phyloP scores from a whole-genome alignment of 2,329 filamentous ascomycete species.

The Aciculosporium take region DNA sequence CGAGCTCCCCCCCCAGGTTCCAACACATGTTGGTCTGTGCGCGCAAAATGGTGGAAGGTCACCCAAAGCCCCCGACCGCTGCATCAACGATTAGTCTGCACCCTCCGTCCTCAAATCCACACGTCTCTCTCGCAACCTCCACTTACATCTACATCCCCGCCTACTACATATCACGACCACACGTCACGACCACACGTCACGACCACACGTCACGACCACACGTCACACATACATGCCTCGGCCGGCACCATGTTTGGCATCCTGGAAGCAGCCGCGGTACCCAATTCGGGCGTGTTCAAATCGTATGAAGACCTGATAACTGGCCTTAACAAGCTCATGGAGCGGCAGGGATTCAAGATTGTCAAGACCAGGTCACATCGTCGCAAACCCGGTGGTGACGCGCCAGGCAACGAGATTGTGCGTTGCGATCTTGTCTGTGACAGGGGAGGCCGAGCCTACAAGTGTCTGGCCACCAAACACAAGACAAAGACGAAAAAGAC shows the following conservation, averaged over 20 bases:
- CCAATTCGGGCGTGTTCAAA: constrained; percentile 21
- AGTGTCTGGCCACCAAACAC: constrained; percentile 29
- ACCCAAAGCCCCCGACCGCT: not conserved
- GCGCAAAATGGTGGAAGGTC: not conserved
- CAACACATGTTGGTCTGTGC: not conserved
- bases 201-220: no score
- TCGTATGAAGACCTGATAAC: constrained; percentile 29
- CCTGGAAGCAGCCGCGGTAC: constrained; percentile 24
- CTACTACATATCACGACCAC: no score
- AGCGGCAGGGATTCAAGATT: constrained; percentile 31
- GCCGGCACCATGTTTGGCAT: constrained; percentile 28
- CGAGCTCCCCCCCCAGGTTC: no score
- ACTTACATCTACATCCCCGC: no score
- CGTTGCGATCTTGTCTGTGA: constrained; percentile 32
- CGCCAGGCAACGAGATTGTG: constrained; percentile 28
- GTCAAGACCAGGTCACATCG: constrained; percentile 31
- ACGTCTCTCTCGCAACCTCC: constrained; percentile 14
- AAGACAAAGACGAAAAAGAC: constrained; percentile 33
- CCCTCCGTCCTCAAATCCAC: constrained; percentile 9
- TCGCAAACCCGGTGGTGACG: constrained; percentile 24
- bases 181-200: not conserved
- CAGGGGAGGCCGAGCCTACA: constrained; percentile 28
- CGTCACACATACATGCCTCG: not conserved
- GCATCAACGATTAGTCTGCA: not conserved
- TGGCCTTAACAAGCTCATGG: constrained; percentile 26